Conservation (phyloP, 495 filamentous ascomycete species). For the Tricharina praecox region DNA sequence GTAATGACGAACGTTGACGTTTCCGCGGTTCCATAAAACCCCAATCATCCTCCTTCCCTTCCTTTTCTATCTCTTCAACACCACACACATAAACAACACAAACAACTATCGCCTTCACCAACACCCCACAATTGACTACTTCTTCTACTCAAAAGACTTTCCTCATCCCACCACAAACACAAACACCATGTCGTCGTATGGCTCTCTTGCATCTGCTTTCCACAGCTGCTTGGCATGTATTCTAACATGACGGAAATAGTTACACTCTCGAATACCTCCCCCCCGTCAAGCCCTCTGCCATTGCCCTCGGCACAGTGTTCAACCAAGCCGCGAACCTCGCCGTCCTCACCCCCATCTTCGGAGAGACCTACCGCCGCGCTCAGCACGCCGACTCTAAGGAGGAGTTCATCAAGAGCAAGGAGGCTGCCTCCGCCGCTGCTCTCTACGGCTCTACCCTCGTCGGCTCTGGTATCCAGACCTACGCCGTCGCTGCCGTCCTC, state of each 20-base stretch:
- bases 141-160: background rate
- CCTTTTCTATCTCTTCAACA: background rate
- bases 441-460: conserved; percentile 80
- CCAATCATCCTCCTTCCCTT: background rate
- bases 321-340: conserved; percentile 70
- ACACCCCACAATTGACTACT: background rate
- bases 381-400: conserved; percentile 86
- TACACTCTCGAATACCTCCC: conserved; percentile 43
- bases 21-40: background rate
- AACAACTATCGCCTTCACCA: background rate
- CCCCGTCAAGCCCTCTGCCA: conserved; percentile 91
- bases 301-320: conserved; percentile 88
- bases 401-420: conserved; percentile 85
- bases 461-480: conserved; percentile 79
- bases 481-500: conserved; percentile 87
- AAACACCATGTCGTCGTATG: conserved; percentile 2
- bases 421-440: conserved; percentile 69
- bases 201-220: background rate
- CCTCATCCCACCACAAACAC: background rate
- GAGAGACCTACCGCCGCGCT: conserved; percentile 85
- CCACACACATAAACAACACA: background rate
- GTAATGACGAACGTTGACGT: conserved; percentile 1
- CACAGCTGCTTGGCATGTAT: background rate
- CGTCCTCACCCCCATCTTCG: conserved; percentile 78
- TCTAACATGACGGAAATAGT: too few species aligned